These are phyloP conservation scores for Neltuma alba DNA, from an alignment of 306 rosid species.

Conservation along the genomic window DNA sequence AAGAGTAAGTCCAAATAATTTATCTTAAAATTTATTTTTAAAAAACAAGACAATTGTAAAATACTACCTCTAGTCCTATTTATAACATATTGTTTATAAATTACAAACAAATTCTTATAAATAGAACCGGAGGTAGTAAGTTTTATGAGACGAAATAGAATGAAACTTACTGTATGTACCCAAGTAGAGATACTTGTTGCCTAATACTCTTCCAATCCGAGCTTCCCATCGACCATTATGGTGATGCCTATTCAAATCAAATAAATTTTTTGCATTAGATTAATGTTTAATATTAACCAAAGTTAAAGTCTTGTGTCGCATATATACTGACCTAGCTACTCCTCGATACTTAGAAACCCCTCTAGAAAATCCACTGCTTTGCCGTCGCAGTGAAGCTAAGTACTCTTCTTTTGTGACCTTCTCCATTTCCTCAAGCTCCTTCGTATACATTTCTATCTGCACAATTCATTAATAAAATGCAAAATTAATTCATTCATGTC, in stretches of 20 bases:
- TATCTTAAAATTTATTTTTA: too few relatives aligned
- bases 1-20: not conserved
- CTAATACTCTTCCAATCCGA: constrained; percentile 85
- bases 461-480: not conserved
- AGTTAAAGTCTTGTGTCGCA: not conserved
- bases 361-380: constrained; percentile 90
- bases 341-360: constrained; percentile 96
- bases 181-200: constrained; percentile 92
- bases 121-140: too few relatives aligned
- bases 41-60: too few relatives aligned
- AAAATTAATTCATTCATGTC: not conserved
- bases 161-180: constrained; percentile 80
- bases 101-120: too few relatives aligned
- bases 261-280: not conserved
- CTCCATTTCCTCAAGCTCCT: constrained; percentile 77
- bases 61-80: too few relatives aligned
- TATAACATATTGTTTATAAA: too few relatives aligned
- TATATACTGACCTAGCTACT: constrained; percentile 80
- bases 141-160: not conserved
- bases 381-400: constrained; percentile 75
- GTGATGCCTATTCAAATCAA: constrained; percentile 66
- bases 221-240: constrained; percentile 99
- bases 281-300: not conserved
- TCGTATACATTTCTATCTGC: constrained; percentile 68
- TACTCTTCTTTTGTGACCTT: constrained; percentile 72